A percentile compares a stretch with the other conserved stretches of the same genome.
Conservation (phyloP, 2,329 filamentous ascomycete genomes). For the Colletotrichum zoysiae region DNA sequence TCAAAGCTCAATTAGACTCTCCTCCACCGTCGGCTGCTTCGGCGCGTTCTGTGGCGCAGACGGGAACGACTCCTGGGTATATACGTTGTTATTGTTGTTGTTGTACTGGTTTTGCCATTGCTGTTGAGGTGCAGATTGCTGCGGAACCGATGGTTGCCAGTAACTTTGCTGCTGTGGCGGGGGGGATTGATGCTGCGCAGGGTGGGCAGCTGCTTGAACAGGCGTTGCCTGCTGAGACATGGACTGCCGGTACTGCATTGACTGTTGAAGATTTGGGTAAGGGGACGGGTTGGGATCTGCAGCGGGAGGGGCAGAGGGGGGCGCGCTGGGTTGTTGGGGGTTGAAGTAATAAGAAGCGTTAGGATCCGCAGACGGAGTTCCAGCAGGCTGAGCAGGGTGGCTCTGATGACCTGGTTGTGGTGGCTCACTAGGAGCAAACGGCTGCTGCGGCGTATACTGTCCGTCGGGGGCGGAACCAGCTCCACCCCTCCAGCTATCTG, state of each 20-base stretch:
- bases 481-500: constrained; percentile 63
- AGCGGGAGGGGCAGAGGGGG: constrained; percentile 49
- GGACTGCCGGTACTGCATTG: constrained; percentile 59
- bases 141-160: constrained; percentile 52
- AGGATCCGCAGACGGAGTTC: constrained; percentile 58
- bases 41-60: constrained; percentile 73
- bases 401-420: constrained; percentile 47
- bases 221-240: constrained; percentile 50
- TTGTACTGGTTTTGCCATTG: constrained; percentile 47
- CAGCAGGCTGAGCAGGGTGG: constrained; percentile 46
- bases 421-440: constrained; percentile 51
- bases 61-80: constrained; percentile 74
- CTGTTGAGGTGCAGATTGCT: constrained; percentile 47
- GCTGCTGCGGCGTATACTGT: constrained; percentile 53
- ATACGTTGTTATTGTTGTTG: constrained; percentile 55
- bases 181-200: constrained; percentile 47
- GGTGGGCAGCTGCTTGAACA: constrained; percentile 50
- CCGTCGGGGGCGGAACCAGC: constrained; percentile 40
- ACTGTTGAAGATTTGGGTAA: constrained; percentile 65
- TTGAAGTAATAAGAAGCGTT: constrained; percentile 71
- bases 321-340: constrained; percentile 51
- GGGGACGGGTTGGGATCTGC: constrained; percentile 61
- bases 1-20: constrained; percentile 83
- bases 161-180: constrained; percentile 47
- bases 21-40: constrained; percentile 72